Conservation (phyloP, 805 yeast genomes). For the Wickerhamiella spandovensis region DNA sequence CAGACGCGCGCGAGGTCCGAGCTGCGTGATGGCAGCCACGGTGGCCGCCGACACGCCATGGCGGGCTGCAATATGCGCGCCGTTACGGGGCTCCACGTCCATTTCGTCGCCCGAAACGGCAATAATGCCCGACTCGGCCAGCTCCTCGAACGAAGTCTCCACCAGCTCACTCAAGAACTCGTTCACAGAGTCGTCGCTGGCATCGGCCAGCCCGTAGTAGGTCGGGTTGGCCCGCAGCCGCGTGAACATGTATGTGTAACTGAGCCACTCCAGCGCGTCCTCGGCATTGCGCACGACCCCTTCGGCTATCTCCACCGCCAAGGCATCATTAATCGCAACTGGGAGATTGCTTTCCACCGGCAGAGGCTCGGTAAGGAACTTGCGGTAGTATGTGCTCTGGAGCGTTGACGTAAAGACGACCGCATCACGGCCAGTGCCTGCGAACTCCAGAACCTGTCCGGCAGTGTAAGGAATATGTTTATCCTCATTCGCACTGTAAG, state of each 20-base stretch:
- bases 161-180: conserved; percentile 74
- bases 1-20: conserved; percentile 44
- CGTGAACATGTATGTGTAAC: conserved; percentile 71
- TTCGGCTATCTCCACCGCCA: conserved; percentile 62
- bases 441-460: conserved; percentile 30
- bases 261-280: conserved; percentile 83
- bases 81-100: conserved; percentile 44
- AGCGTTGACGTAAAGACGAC: conserved; percentile 44
- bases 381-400: conserved; percentile 49
- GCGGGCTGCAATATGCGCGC: conserved; percentile 63
- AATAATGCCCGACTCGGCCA: conserved; percentile 43
- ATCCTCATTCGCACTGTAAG: conserved; percentile 60
- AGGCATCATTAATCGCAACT: conserved; percentile 46
- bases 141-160: conserved; percentile 53
- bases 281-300: conserved; percentile 53
- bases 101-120: conserved; percentile 26
- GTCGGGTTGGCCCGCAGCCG: conserved; percentile 74
- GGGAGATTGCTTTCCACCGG: conserved; percentile 75
- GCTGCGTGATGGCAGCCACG: conserved; percentile 29
- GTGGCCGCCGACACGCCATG: conserved; percentile 53
- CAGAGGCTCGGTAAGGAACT: conserved; percentile 57
- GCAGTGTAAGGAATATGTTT: conserved; percentile 53
- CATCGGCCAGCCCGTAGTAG: conserved; percentile 65
- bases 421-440: conserved; percentile 27
- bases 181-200: conserved; percentile 55